Evolutionary conservation across 768 basidiomycete genomes (phyloP), one percentile per base, ranked within the genome.

Genomic region (Brasilioporus rufonigricans): DNA sequence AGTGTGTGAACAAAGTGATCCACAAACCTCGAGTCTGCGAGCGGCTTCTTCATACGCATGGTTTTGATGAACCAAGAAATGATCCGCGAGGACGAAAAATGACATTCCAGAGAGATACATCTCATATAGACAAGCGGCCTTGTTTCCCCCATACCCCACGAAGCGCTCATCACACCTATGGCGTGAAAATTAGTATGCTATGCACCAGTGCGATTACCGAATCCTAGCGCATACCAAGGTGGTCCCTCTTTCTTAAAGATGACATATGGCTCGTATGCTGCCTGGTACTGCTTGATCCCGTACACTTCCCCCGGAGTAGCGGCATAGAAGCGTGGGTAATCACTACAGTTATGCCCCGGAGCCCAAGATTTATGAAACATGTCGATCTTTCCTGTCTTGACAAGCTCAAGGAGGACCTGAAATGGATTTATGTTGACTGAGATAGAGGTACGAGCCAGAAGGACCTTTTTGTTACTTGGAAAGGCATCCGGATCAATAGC

Each of bases 101-200:
- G 85, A 85, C 36, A 93, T 80, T 3, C 93, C 93, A 13, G 90
- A 85, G 8, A 95, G 75, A 72, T 91, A 92, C 83, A 95, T 90
- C 68, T 93, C 93, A 66, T 88, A 93, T 35, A 93, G 77, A 65
- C 93, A 94, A 11, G 93, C 92, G 2, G 93, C 93, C 69, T 95
- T 95, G 76, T 95, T 95, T 2, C 85, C 91, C 5, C 93, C 93
- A 67, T 94, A 94, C 2, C 93, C 93, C 44, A 93, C 79, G 64
- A 95, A 95, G 32, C 91, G 82, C 67, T 93, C 91, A 62, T 94
- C 91, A 63, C 92, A 94, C 91, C 91, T 92, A 33, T 8, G 8
- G n/a, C 26, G 56, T 40, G 21, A 48, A 12, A n/a, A 21, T 16
- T 6, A 31, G 21, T 10, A 29, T 33, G 39, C 35, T 21, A 35